A percentile compares a stretch with the other conserved stretches of the same genome.
phyloP scores from a whole-genome alignment of 768 basidiomycete genomes.

The Boletus rubescentipes region DNA sequence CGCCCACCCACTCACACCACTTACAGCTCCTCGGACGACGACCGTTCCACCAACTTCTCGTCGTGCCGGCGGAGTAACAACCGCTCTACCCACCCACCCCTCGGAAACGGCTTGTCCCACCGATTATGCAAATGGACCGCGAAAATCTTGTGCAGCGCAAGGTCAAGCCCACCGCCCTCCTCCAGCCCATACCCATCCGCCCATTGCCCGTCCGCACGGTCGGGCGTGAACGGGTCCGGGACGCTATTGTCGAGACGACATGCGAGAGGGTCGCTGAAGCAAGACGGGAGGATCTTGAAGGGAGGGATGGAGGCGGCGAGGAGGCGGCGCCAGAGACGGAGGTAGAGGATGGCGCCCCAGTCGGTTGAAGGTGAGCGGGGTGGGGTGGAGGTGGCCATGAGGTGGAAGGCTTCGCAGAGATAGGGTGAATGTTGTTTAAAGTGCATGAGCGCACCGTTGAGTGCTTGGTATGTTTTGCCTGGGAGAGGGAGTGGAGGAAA shows the following conservation, averaged over 20 bases:
- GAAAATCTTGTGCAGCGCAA: conserved; percentile 70
- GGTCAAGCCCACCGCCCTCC: conserved; percentile 62
- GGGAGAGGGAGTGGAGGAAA: background rate
- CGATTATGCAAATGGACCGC: conserved; percentile 93
- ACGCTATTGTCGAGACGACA: conserved; percentile 89
- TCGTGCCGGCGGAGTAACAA: conserved; percentile 69
- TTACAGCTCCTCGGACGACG: background rate
- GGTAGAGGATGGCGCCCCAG: conserved; percentile 92
- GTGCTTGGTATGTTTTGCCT: conserved; percentile 74
- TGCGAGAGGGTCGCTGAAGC: conserved; percentile 88
- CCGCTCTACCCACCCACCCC: conserved; percentile 82
- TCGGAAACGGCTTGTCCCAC: conserved; percentile 85
- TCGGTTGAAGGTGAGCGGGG: conserved; percentile 83
- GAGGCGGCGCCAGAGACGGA: conserved; percentile 86
- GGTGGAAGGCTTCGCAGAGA: conserved; percentile 93
- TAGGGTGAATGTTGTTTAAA: conserved; percentile 90
- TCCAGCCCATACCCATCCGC: conserved; percentile 51
- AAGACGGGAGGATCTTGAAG: conserved; percentile 92
- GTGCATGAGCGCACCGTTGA: conserved; percentile 95
- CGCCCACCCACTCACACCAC: background rate
- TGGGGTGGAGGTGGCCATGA: conserved; percentile 74
- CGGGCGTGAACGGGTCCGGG: conserved; percentile 82
- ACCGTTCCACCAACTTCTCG: conserved; percentile 19
- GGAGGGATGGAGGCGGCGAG: conserved; percentile 71
- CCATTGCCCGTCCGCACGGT: conserved; percentile 56